Evolutionary conservation across 2,329 filamentous ascomycete species (phyloP), one percentile per base, ranked within the genome.

Genomic region (Botryotinia narcissicola): DNA sequence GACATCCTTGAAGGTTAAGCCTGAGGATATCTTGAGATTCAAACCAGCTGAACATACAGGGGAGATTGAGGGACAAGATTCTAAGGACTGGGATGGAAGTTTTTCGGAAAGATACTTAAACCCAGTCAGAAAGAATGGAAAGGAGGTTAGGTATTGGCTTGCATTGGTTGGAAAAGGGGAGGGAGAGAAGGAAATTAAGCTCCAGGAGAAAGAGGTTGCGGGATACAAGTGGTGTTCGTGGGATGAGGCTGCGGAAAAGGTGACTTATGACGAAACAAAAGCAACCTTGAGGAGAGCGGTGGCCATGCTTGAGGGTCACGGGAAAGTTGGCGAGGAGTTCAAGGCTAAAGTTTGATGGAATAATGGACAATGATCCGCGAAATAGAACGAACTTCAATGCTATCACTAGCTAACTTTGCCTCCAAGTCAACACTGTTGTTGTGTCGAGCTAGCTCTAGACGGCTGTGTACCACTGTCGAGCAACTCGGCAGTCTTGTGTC

Each of bases 181-280:
- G 22, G 67, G 51, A 18, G 71, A 62, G 42, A 73, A 74, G 44
- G 75, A 75, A 44, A 16, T 78, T 1, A 70, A 59, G 57, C 1
- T 78, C 2, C 75, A 78, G 62, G 74, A 76, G 32, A 73, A 75
- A 37, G 77, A 78, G 25, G 71, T 78, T 7, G 73, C 67, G 9
- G 75, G 48, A 37, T 76, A 74, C 25, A 60, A 63, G 46, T 78
- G 77, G 77, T 70, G 73, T 69, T 35, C 48, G 62, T 75, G 75
- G 75, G 73, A 74, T 1, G 74, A 76, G 51, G 76, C 75, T 16
- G 16, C 62, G 18, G 62, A 48, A 12, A 37, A 70, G 16, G 35
- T 75, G 29, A 75, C 63, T 2, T 78, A 73, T 69, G 63, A 73
- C 16, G 77, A 76, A 51, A 67, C 59, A 10, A 74, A 62, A 68